Evolutionary conservation across 108 stramenopile species (phyloP).

Genomic region (Phaeodactylum tricornutum): DNA sequence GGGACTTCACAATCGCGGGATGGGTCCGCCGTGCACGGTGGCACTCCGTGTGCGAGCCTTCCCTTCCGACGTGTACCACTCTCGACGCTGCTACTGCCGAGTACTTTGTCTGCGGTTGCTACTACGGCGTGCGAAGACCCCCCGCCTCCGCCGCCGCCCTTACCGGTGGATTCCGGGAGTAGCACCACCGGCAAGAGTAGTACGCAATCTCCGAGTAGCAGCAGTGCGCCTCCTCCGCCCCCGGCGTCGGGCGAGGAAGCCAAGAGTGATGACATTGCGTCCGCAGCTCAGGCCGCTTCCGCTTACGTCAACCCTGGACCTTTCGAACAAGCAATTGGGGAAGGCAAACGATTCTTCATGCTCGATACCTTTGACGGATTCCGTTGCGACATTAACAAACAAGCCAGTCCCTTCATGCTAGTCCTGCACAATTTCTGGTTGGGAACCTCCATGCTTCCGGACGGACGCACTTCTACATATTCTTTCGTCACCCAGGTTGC

Average conservation of each 20-base stretch:
- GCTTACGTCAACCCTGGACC: conserved; percentile 67
- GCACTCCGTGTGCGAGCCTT: too few relatives aligned
- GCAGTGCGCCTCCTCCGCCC: conserved; percentile 21
- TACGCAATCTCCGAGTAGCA: not conserved
- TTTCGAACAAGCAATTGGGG: conserved; percentile 55
- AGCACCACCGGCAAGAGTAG: not conserved
- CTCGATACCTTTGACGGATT: conserved; percentile 76
- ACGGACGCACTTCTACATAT: conserved; percentile 58
- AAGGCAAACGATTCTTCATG: conserved; percentile 51
- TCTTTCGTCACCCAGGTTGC: conserved; percentile 72
- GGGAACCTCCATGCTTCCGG: conserved; percentile 69
- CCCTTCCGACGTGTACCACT: too few relatives aligned
- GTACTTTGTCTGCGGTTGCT: not conserved
- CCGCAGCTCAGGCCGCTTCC: conserved; percentile 28
- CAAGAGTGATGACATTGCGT: conserved; percentile 24
- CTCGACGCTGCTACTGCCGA: too few relatives aligned
- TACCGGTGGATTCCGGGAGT: not conserved
- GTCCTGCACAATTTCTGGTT: conserved; percentile 72
- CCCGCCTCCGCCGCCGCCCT: not conserved
- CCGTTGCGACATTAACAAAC: conserved; percentile 77
- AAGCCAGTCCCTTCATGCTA: conserved; percentile 71
- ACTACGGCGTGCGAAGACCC: not conserved
- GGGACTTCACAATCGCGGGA: too few relatives aligned
- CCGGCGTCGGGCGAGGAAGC: conserved; percentile 9
- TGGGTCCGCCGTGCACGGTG: too few relatives aligned